Evolutionary conservation across 306 rosid genomes (phyloP), one percentile per base, ranked within the genome.

Genomic region (Fragaria vesca): DNA sequence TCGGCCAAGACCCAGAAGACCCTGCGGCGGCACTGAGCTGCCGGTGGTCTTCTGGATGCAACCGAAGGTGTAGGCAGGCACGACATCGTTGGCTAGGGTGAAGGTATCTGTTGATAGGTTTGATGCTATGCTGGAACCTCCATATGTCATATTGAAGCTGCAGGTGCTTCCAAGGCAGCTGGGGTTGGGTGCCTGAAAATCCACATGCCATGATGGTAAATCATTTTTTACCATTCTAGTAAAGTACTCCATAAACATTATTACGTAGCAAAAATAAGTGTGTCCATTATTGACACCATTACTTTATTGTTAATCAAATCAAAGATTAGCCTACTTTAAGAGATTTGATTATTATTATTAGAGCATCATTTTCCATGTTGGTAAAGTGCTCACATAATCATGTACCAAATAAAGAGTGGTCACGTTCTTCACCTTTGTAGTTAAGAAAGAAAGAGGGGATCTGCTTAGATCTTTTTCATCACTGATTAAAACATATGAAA

Each of bases 1-100:
- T 62, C 99, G 91, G 85, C 99, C 97, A 52, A 96, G 74, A 65
- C 99, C 99, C 81, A 96, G 85, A 3, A 96, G 79, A 0, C 99
- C 99, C 38, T 96, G 99, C 1, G 81, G 89, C 0, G 99, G 99
- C 0, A 85, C 75, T 0, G 99, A 91, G 66, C 20, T 79, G 28
- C 99, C 98, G 0, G 96, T 88, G 30, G 91, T 51, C 61, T 87
- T 90, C 4, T 80, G 83, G 67, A 96, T 85, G 85, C 98, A 93
- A 16, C 99, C 99, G 21, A 96, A 93, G 65, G 96, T 83, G 90
- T 90, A 93, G 76, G 26, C 57, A 0, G 90, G 90, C 32, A 96
- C 60, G 0, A 84, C 78, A 83, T 93, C 98, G 18, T 79, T 77
- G n/a, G 99, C 94, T 5, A 96, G 83, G 36, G 84, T 87, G 62